Evolutionary conservation across 805 yeast species (phyloP), one percentile per base, ranked within the genome.

Genomic region (Aciculoconidium aculeatum): DNA sequence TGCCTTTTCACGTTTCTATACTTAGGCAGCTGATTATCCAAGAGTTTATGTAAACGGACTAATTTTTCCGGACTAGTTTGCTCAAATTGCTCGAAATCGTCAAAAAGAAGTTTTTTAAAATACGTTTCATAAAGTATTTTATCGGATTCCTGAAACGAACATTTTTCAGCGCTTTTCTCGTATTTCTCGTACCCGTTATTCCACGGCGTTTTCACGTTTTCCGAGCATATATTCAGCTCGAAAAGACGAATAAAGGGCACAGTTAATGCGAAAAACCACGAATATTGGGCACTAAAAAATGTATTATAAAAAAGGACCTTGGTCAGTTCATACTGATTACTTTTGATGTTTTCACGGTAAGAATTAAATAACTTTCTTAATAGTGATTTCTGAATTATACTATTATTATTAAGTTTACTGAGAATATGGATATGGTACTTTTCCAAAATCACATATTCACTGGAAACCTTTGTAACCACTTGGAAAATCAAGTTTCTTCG

Each of bases 401-500:
- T 52, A 34, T 61, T 57, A 29, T 47, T 44, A 37, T 52, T 47
- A 20, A 61, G 40, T 35, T 62, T 62, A 10, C 52, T 35, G 20
- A 61, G 39, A 9, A 62, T 54, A 20, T 64, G 65, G 15, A 64
- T 47, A 27, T 45, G 51, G 36, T 64, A 65, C 28, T 50, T 57
- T 26, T 65, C 70, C 31, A 65, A 46, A 13, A 63, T 40, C 27
- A 58, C 49, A 31, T 44, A 65, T 32, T 65, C 70, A 29, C 54
- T 54, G 1, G 65, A 50, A 3, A 56, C 55, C 34, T 58, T 61
- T 4, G 56, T 47, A 7, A 62, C 40, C 3, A 50, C 28, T 33
- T 55, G 61, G n/a, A 63, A 21, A 5, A 63, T 35, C 17, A 29
- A n/a, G n/a, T 7, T 23, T 13, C 34, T 5, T 39, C 38, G 14